Evolutionary conservation across 108 stramenopile genomes (phyloP).

Genomic region (Nannochloropsis gaditana): DNA sequence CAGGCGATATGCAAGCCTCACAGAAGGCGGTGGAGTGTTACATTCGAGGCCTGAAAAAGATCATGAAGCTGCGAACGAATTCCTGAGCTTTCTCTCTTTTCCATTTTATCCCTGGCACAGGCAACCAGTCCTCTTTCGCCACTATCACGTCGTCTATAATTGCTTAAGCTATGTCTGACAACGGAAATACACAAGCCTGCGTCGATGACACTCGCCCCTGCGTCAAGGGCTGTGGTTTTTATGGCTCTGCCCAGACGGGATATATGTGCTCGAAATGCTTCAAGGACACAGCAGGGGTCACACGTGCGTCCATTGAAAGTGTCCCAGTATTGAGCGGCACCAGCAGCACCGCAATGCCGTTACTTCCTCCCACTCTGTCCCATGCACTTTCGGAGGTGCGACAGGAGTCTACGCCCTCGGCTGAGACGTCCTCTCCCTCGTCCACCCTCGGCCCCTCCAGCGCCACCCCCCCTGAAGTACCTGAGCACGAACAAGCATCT

Average conservation of each 20-base stretch:
- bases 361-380: not conserved
- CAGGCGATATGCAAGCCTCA: no score
- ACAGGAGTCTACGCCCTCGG: not conserved
- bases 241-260: not conserved
- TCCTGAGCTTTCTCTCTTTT: no score
- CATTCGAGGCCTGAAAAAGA: no score
- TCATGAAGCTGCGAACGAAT: no score
- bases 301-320: not conserved
- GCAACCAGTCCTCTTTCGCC: no score
- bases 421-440: not conserved
- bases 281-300: constrained; percentile 11
- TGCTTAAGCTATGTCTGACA: not conserved
- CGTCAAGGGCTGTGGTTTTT: constrained; percentile 6
- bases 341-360: not conserved
- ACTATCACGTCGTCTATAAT: not conserved
- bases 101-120: no score
- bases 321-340: not conserved
- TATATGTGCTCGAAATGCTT: constrained; percentile 21
- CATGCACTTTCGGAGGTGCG: not conserved
- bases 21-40: no score
- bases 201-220: not conserved
- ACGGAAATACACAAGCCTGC: not conserved
- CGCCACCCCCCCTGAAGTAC: no score
- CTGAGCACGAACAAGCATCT: no score
- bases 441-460: not conserved